phyloP scores from a whole-genome alignment of 495 filamentous ascomycete species.

The Penicillium chermesinum region DNA sequence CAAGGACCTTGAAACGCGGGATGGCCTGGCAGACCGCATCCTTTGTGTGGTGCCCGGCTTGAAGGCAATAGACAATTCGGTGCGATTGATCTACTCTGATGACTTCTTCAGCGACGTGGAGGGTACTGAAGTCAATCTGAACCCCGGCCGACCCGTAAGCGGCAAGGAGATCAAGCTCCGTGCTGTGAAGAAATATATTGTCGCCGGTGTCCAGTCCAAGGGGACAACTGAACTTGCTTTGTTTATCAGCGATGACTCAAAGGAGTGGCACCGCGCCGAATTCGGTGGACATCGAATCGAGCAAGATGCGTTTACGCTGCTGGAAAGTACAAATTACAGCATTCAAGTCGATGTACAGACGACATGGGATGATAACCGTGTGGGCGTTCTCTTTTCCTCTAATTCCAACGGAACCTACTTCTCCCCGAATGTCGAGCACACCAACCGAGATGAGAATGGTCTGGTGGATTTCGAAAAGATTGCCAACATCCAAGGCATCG shows the following conservation, averaged over 20 bases:
- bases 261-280: slow-evolving; percentile 84
- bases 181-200: slow-evolving; percentile 76
- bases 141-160: slow-evolving; percentile 67
- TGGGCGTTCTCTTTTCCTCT: slow-evolving; percentile 86
- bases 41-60: slow-evolving; percentile 74
- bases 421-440: slow-evolving; percentile 81
- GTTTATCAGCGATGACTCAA: slow-evolving; percentile 73
- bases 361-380: slow-evolving; percentile 52
- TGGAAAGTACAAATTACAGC: slow-evolving; percentile 95
- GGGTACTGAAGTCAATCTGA: slow-evolving; percentile 66
- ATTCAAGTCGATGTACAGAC: slow-evolving; percentile 93
- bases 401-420: slow-evolving; percentile 98
- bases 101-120: slow-evolving; percentile 60
- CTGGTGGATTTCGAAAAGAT: slow-evolving; percentile 93
- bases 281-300: slow-evolving; percentile 77
- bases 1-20: slow-evolving; percentile 49
- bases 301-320: slow-evolving; percentile 84
- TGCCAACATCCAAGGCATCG: slow-evolving; percentile 80
- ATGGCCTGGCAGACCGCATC: slow-evolving; percentile 57
- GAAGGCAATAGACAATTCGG: slow-evolving; percentile 55
- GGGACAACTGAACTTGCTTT: slow-evolving; percentile 86
- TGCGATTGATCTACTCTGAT: slow-evolving; percentile 73
- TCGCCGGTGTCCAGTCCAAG: slow-evolving; percentile 72
- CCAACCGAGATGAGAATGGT: slow-evolving; percentile 67
- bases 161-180: slow-evolving; percentile 62